These are phyloP conservation scores for Leishmania braziliensis DNA, from an alignment of 208 protist genomes.

Conservation along the genomic window DNA sequence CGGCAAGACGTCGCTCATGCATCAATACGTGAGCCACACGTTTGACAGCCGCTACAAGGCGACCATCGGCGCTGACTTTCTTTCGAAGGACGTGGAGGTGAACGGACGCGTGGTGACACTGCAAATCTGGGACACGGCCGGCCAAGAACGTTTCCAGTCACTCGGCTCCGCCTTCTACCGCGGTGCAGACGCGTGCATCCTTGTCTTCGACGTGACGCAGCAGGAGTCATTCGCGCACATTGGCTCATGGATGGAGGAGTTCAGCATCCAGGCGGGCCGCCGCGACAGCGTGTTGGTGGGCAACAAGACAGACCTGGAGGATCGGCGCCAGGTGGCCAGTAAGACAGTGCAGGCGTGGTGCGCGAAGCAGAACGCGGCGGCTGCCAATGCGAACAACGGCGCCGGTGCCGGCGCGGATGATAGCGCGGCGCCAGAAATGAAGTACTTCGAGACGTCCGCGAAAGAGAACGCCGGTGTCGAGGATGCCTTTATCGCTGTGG, in stretches of 20 bases:
- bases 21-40: constrained; percentile 91
- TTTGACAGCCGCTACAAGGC: constrained; percentile 98
- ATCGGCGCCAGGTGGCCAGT: constrained; percentile 91
- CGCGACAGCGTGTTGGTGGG: constrained; percentile 99
- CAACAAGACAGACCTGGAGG: constrained; percentile 99
- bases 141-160: constrained; percentile 99
- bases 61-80: constrained; percentile 99
- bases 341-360: constrained; percentile 97
- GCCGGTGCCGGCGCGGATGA: constrained; percentile 13
- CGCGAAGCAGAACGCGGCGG: constrained; percentile 67
- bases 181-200: constrained; percentile 97
- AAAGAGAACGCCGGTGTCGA: constrained; percentile 98
- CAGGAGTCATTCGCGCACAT: constrained; percentile 88
- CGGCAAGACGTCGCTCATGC: constrained; percentile 93
- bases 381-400: constrained; percentile 39
- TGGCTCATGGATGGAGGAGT: constrained; percentile 98
- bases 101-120: constrained; percentile 97
- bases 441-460: constrained; percentile 98
- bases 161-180: constrained; percentile 99
- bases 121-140: constrained; percentile 96
- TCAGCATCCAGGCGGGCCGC: constrained; percentile 95
- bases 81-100: constrained; percentile 97
- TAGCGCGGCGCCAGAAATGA: constrained; percentile 70
- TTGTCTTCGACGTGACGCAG: constrained; percentile 91
- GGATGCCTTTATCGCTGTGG: constrained; percentile 96